These are phyloP conservation scores for Solanum hybrid DNA, from an alignment of 305 asterid species.

Conservation along the genomic window DNA sequence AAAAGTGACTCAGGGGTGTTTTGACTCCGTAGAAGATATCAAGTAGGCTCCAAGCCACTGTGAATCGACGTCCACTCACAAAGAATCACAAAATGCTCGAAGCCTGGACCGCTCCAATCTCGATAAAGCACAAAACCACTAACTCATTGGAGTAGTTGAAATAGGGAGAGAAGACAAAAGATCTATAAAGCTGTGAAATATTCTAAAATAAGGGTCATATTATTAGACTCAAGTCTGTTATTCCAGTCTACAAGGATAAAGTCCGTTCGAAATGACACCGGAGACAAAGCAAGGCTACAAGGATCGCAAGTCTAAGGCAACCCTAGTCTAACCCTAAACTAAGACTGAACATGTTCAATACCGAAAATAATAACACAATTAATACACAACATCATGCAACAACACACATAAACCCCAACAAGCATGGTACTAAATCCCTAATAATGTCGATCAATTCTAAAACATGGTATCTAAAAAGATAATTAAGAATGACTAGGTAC, in stretches of 20 bases:
- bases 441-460: too few relatives aligned
- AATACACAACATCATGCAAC: neutral
- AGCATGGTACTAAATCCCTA: neutral
- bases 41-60: neutral
- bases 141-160: neutral
- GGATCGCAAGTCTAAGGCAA: neutral
- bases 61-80: neutral
- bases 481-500: neutral
- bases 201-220: neutral
- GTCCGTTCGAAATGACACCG: too few relatives aligned
- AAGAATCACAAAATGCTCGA: neutral
- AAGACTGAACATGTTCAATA: neutral
- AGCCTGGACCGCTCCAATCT: neutral
- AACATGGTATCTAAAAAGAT: neutral
- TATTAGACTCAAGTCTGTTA: neutral
- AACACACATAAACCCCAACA: neutral
- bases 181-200: neutral
- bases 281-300: neutral
- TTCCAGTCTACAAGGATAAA: neutral
- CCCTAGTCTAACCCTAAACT: neutral
- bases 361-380: neutral
- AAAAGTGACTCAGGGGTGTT: neutral
- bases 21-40: neutral
- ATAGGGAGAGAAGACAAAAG: neutral
- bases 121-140: neutral